A percentile compares a stretch with the other conserved stretches of the same genome.
phyloP scores from a whole-genome alignment of 2,329 filamentous ascomycete species.

The Colletotrichum lentis region DNA sequence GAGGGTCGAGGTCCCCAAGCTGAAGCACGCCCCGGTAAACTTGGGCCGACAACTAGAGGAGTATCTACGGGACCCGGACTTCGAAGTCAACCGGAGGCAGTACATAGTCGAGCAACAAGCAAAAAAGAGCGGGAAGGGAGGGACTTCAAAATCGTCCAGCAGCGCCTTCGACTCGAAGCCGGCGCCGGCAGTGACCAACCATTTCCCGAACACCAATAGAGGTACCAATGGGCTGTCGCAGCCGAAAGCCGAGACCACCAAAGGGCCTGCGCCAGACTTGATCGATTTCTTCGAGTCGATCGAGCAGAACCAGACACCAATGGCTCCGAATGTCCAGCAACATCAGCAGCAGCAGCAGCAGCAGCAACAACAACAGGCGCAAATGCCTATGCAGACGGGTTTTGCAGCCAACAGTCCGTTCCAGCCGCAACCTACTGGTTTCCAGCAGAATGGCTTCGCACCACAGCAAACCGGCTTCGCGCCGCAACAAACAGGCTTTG shows the following conservation, averaged over 20 bases:
- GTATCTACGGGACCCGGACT: slow-evolving; percentile 92
- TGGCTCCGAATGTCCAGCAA: slow-evolving; percentile 56
- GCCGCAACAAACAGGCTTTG: slow-evolving; percentile 52
- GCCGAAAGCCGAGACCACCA: slow-evolving; percentile 59
- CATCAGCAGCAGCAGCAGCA: slow-evolving; percentile 48
- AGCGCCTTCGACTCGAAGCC: slow-evolving; percentile 49
- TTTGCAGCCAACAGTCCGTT: slow-evolving; percentile 45
- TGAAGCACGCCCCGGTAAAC: slow-evolving; percentile 96
- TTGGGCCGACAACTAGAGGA: slow-evolving; percentile 90
- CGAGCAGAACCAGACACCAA: slow-evolving; percentile 83
- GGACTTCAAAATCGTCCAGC: slow-evolving; percentile 41
- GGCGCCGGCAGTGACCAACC: slow-evolving; percentile 52
- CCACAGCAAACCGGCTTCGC: slow-evolving; percentile 55
- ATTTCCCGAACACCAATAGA: slow-evolving; percentile 53
- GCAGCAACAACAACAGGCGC: slow-evolving; percentile 48
- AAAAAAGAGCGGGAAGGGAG: slow-evolving; percentile 59
- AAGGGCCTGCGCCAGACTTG: slow-evolving; percentile 76
- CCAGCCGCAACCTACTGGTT: slow-evolving; percentile 45
- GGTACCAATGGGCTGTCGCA: slow-evolving; percentile 48
- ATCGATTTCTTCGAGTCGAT: slow-evolving; percentile 97
- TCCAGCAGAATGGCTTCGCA: slow-evolving; percentile 54
- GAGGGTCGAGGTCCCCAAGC: slow-evolving; percentile 90
- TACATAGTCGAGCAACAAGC: slow-evolving; percentile 89
- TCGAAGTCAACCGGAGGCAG: slow-evolving; percentile 90
- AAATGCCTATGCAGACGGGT: slow-evolving; percentile 42